Base-by-base conservation (phyloP, 1,139 yeast species). In the Hansenula lynferdii region DNA sequence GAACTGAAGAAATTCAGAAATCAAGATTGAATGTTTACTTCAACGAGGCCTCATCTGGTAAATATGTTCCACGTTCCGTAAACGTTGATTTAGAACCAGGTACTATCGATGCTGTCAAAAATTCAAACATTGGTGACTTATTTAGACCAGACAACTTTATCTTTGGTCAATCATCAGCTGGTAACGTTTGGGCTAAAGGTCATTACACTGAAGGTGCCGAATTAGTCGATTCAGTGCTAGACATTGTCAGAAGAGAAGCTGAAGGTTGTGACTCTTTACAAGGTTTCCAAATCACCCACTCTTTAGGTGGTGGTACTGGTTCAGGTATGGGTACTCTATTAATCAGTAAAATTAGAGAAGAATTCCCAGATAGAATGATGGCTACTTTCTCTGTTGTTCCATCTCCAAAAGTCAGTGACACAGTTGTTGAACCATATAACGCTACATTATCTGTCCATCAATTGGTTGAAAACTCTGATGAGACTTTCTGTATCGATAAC, bases 271-370 rank as follows among this genome's bases (percentile, higher is more conserved):
- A 86, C 58, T 97, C 97, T 37, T 77, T 92, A 56, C 98, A 92
- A 70, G 98, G 98, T 46, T 92, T 92, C 72, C 74, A 90, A 53
- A 89, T 92, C 68, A 90, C 97, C 33, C 98, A 92, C 65, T 92
- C 97, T 18, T 76, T 92, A 53, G 98, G 98, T 63, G 98, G 98
- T 70, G 98, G 98, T 77, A 92, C 98, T 42, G 98, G 98, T 58
- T 90, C 97, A 25, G 98, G 98, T 60, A 81, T 92, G 62, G 98
- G 98, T 42, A 90, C 98, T 31, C 74, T 92, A 53, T 77, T 92
- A 58, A 77, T 92, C 57, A 97, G 90, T 68, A 94, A 90, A 60
- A 81, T 92, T 56, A 84, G 96, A 33, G 78, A 82, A 55, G 97
- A 92, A 65, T 92, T 83, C 66, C 96, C 96, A 61, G 92, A 90